These are phyloP conservation scores for Punica granatum DNA, from an alignment of 345 rosid species.

Conservation along the genomic window DNA sequence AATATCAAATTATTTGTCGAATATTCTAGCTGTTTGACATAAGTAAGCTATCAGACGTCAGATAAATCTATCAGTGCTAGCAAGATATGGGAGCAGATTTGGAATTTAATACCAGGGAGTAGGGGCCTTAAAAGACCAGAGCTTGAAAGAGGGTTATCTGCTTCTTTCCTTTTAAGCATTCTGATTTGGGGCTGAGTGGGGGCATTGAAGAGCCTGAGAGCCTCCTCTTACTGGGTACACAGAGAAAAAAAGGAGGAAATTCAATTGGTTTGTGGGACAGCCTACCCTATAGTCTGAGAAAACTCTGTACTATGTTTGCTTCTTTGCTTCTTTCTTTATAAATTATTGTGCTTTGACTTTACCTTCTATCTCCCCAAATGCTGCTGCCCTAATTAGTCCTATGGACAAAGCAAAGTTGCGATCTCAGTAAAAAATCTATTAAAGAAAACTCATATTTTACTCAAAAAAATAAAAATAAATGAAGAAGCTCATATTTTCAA, in stretches of 20 bases:
- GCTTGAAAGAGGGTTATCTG: slow-evolving; percentile 21
- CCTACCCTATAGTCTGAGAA: not conserved
- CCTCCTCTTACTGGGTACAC: not conserved
- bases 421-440: too few relatives aligned
- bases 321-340: not conserved
- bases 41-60: too few relatives aligned
- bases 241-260: not conserved
- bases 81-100: too few relatives aligned
- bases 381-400: not conserved
- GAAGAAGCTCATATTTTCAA: too few relatives aligned
- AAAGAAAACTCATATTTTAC: too few relatives aligned
- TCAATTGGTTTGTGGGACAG: not conserved
- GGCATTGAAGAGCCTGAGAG: not conserved
- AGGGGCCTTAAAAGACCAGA: not conserved
- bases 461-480: too few relatives aligned
- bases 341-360: slow-evolving; percentile 1
- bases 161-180: slow-evolving; percentile 9
- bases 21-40: too few relatives aligned
- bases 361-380: not conserved
- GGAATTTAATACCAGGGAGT: not conserved
- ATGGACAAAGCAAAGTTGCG: too few relatives aligned
- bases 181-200: not conserved
- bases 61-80: too few relatives aligned
- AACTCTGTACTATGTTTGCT: not conserved
- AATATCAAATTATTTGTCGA: too few relatives aligned